These are phyloP conservation scores for Fusarium sp. DNA, from an alignment of 2,329 filamentous ascomycete species.

Conservation along the genomic window DNA sequence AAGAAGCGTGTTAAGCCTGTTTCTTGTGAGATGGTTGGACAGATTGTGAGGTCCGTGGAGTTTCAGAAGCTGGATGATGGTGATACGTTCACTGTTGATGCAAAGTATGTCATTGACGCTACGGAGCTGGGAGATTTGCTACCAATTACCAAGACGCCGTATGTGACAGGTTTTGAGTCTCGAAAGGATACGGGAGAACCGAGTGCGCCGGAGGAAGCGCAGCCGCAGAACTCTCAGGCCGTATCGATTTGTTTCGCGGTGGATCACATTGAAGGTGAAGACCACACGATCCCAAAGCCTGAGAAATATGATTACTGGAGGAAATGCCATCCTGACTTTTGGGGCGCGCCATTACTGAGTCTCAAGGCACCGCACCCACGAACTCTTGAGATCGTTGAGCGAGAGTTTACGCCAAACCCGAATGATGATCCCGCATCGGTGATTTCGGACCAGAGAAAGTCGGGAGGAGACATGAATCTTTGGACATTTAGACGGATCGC, in stretches of 20 bases:
- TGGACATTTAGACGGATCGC: conserved; percentile 48
- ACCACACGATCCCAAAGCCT: conserved; percentile 44
- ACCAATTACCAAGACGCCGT: conserved; percentile 40
- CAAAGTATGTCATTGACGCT: conserved; percentile 34
- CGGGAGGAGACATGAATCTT: conserved; percentile 47
- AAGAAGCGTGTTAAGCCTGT: conserved; percentile 37
- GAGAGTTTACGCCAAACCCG: conserved; percentile 46
- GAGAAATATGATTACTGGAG: conserved; percentile 44
- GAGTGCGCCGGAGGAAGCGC: conserved; percentile 44
- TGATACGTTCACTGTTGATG: conserved; percentile 15
- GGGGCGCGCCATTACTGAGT: conserved; percentile 44
- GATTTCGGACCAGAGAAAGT: conserved; percentile 43
- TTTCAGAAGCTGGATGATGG: conserved; percentile 12
- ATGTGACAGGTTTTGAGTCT: conserved; percentile 48
- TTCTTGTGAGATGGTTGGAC: conserved; percentile 36
- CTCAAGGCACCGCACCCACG: conserved; percentile 45
- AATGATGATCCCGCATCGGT: conserved; percentile 44
- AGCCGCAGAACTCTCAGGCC: conserved; percentile 46
- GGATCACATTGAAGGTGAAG: conserved; percentile 46
- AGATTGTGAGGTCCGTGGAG: conserved; percentile 7
- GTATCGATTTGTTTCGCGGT: conserved; percentile 49
- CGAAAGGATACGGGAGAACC: conserved; percentile 44
- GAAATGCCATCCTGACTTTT: conserved; percentile 42
- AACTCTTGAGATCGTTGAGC: conserved; percentile 46
- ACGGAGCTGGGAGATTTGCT: conserved; percentile 36